phyloP scores from a whole-genome alignment of 257 asterid genomes.

The Penstemon newberryi region DNA sequence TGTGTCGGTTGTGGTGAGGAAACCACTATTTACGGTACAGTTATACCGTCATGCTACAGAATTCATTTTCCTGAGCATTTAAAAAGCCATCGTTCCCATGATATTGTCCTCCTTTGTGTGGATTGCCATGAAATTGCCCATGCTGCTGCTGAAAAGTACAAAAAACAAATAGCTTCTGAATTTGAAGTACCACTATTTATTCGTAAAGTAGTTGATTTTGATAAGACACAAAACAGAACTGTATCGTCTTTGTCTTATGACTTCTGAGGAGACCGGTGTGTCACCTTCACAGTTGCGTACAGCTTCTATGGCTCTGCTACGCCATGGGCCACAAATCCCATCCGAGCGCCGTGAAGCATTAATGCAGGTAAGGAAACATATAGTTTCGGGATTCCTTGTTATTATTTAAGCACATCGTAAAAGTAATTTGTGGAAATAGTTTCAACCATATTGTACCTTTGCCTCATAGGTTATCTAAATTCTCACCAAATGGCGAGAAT shows the following conservation, averaged over 20 bases:
- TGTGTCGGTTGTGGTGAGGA: conserved; percentile 99
- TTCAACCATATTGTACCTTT: neutral
- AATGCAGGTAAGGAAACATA: conserved; percentile 53
- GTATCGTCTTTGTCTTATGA: conserved; percentile 36
- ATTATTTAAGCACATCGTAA: neutral
- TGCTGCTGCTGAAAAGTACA: conserved; percentile 92
- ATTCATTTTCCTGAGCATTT: conserved; percentile 95
- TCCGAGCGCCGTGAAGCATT: conserved; percentile 77
- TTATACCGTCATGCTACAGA: conserved; percentile 97
- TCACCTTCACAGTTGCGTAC: conserved; percentile 87
- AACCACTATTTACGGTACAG: conserved; percentile 88
- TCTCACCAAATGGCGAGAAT: neutral
- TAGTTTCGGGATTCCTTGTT: neutral
- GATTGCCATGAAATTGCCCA: conserved; percentile 97
- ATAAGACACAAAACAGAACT: conserved; percentile 40
- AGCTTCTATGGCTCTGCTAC: conserved; percentile 92
- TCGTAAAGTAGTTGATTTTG: conserved; percentile 57
- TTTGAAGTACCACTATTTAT: conserved; percentile 76
- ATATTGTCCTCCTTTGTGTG: conserved; percentile 94
- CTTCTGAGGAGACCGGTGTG: conserved; percentile 66
- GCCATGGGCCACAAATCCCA: conserved; percentile 90
- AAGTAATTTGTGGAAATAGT: neutral
- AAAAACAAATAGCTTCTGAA: conserved; percentile 71
- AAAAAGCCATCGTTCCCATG: conserved; percentile 97
- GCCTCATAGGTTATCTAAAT: neutral